These are phyloP conservation scores for Rosa rugosa DNA, from an alignment of 306 rosid genomes.

Conservation along the genomic window DNA sequence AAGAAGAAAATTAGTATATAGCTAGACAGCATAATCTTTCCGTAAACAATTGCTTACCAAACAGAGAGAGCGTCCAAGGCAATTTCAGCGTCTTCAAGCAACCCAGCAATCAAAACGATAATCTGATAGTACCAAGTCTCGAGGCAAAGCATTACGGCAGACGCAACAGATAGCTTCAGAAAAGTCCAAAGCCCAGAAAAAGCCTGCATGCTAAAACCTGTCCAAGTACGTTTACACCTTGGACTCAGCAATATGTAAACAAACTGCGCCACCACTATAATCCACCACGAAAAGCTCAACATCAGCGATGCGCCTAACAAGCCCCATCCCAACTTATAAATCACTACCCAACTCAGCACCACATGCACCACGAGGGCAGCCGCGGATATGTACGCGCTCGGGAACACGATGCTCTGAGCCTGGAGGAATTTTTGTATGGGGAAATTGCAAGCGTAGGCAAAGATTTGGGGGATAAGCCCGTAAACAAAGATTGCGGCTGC, in stretches of 20 bases:
- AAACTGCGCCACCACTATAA: slow-evolving; percentile 47
- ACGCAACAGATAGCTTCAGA: slow-evolving; percentile 46
- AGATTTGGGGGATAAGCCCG: slow-evolving; percentile 58
- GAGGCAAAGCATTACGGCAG: slow-evolving; percentile 53
- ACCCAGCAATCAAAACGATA: slow-evolving; percentile 47
- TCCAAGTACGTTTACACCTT: slow-evolving; percentile 44
- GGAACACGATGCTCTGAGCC: slow-evolving; percentile 51
- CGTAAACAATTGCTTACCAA: slow-evolving; percentile 35
- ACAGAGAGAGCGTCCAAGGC: slow-evolving; percentile 52
- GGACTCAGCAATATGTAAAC: slow-evolving; percentile 34
- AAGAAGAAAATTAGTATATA: not conserved
- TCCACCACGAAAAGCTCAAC: slow-evolving; percentile 57
- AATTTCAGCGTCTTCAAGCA: slow-evolving; percentile 47
- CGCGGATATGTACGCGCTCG: slow-evolving; percentile 43
- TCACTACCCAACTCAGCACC: slow-evolving; percentile 39
- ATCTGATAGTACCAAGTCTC: slow-evolving; percentile 58
- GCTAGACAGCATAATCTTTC: not conserved
- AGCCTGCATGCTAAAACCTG: slow-evolving; percentile 40
- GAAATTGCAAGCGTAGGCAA: slow-evolving; percentile 51
- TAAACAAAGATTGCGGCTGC: slow-evolving; percentile 40
- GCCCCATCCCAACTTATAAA: slow-evolving; percentile 38
- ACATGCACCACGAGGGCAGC: slow-evolving; percentile 33
- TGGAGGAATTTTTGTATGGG: slow-evolving; percentile 61
- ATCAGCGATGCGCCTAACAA: slow-evolving; percentile 42
- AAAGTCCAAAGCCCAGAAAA: slow-evolving; percentile 48